A percentile compares a stretch with the other conserved stretches of the same genome.
phyloP scores from a whole-genome alignment of 306 rosid species.

The Pueraria montana region DNA sequence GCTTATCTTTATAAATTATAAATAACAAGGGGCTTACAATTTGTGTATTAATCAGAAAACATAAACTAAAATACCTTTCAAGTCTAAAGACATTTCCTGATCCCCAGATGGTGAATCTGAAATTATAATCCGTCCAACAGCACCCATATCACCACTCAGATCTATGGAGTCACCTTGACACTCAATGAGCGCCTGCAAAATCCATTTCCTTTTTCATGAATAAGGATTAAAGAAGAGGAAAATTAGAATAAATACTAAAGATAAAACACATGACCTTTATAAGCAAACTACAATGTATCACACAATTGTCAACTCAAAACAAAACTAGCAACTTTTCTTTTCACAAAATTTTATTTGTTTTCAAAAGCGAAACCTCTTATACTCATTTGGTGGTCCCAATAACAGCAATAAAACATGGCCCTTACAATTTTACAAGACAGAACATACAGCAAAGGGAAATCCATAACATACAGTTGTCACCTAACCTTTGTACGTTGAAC shows the following conservation, averaged over 20 bases:
- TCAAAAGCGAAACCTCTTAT: constrained; percentile 25
- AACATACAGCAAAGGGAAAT: constrained; percentile 29
- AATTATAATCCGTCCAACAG: constrained; percentile 83
- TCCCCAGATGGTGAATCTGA: constrained; percentile 72
- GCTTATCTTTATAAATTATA: constrained; percentile 4
- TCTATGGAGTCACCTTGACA: constrained; percentile 96
- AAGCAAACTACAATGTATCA: background rate
- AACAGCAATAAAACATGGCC: constrained; percentile 27
- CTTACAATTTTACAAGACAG: constrained; percentile 18
- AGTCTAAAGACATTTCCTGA: constrained; percentile 80
- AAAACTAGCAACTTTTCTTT: constrained; percentile 27
- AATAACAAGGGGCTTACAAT: constrained; percentile 2
- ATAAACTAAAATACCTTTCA: constrained; percentile 70
- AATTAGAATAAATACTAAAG: constrained; percentile 15
- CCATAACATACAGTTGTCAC: constrained; percentile 34
- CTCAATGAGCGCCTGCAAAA: constrained; percentile 85
- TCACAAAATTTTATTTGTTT: constrained; percentile 10
- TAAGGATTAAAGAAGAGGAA: background rate
- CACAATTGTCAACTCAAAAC: constrained; percentile 10
- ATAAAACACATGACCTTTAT: background rate
- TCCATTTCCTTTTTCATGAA: constrained; percentile 40
- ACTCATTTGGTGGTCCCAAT: constrained; percentile 19
- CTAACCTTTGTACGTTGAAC: constrained; percentile 87
- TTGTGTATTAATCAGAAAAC: constrained; percentile 39
- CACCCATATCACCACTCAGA: constrained; percentile 92